Evolutionary conservation across 176 grass and related monocot genomes (phyloP), one percentile per base, ranked within the genome.

Genomic region (Juncus effusus): DNA sequence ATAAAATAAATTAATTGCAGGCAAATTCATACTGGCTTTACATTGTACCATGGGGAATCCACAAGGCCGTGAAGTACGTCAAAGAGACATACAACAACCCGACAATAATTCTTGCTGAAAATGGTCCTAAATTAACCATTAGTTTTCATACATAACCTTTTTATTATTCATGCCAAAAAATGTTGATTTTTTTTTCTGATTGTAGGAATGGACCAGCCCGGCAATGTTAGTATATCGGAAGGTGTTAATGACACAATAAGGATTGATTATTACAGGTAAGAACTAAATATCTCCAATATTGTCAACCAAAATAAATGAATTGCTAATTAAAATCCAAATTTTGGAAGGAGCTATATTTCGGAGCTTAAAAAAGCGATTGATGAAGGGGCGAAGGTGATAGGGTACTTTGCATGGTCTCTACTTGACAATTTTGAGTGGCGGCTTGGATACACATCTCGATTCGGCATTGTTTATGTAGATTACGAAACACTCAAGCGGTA

Each of bases 391-490:
- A 69, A 64, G 10, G 92, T 96, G 56, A 85, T 88, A 15, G 87
- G 92, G 0, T 96, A 91, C 70, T 96, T 96, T 38, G 87, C 92
- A 0, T 96, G 87, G 92, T 96, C 92, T 5, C 67, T 96, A 40
- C 92, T 96, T 2, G 92, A 96, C 84, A 96, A 96, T 76, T 96
- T 96, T 4, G 84, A 96, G 53, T 96, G 84, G 92, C 90, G 82
- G 35, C 79, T 85, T 0, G 92, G 92, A 1, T 96, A 96, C 74
- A 96, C 87, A 35, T 87, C 92, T 4, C 84, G 92, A 54, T 96
- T 96, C 6, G 82, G 92, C 2, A 64, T 96, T 7, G 82, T 91
- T 41, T 91, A 96, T 0, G 84, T 96, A n/a, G 87, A 96, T 65
- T 96, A 74, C 59, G 76, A 74, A 64, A 91, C 82, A 0, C 61